A percentile compares a stretch with the other conserved stretches of the same genome.
Conservation (phyloP, 2,329 filamentous ascomycete genomes). For the Fusarium veterinarium region DNA sequence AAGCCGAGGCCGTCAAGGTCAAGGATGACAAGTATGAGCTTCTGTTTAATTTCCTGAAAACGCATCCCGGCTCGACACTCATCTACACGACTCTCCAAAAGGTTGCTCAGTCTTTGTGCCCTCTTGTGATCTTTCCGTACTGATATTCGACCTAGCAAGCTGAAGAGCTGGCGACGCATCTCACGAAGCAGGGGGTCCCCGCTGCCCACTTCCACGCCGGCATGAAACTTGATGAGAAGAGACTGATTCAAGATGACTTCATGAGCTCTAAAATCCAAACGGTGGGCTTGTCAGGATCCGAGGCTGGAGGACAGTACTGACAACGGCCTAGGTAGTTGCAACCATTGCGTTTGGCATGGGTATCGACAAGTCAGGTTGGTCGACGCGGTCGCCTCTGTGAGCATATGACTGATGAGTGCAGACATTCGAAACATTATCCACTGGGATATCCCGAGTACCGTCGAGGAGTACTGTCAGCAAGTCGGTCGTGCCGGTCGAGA, state of each 20-base stretch:
- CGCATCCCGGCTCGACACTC: slow-evolving; percentile 66
- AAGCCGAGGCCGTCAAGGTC: slow-evolving; percentile 57
- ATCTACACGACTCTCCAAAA: slow-evolving; percentile 71
- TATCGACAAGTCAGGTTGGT: slow-evolving; percentile 61
- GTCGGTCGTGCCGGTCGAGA: slow-evolving; percentile 67
- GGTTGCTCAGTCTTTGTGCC: slow-evolving; percentile 25
- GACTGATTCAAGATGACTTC: slow-evolving; percentile 62
- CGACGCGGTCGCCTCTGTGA: accelerated
- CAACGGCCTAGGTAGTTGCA: slow-evolving; percentile 48
- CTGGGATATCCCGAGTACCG: slow-evolving; percentile 61
- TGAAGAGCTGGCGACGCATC: slow-evolving; percentile 53
- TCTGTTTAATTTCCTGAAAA: slow-evolving; percentile 60
- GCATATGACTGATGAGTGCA: slow-evolving; percentile 23
- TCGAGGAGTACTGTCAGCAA: slow-evolving; percentile 69
- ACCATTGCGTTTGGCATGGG: slow-evolving; percentile 72
- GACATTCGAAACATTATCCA: slow-evolving; percentile 67
- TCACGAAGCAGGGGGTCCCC: slow-evolving; percentile 54
- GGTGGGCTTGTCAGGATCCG: slow-evolving; percentile 9
- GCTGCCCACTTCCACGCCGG: slow-evolving; percentile 63
- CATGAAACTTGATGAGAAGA: slow-evolving; percentile 58
- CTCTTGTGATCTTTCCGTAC: not conserved
- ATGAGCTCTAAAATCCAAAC: slow-evolving; percentile 58
- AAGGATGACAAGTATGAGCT: slow-evolving; percentile 59
- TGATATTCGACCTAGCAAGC: slow-evolving; percentile 52
- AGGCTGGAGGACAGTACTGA: not conserved